Evolutionary conservation across 1,284 basidiomycete species (phyloP), one percentile per base, ranked within the genome.

Genomic region (Tetrapyrgos nigripes): DNA sequence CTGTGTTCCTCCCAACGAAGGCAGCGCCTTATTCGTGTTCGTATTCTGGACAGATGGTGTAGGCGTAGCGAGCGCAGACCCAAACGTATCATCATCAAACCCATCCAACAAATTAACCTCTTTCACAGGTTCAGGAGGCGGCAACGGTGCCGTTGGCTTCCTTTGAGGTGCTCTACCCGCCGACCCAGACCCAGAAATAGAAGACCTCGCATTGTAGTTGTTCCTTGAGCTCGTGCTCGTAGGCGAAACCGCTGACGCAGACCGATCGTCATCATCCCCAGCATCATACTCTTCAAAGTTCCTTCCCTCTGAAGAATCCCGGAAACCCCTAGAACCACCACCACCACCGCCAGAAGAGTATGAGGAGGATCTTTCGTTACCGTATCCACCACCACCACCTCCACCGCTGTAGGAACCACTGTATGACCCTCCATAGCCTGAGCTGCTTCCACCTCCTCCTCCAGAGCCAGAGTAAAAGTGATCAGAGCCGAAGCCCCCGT

Each of bases 261-360:
- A 67, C 2, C 76, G 71, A 40, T 87, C 83, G 64, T 98, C 97
- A 70, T 96, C 94, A 57, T 97, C 97, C 1, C 97, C 97, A 3
- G 97, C 97, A 66, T 98, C 93, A 73, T 99, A 99, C 73, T 98
- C 97, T 67, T 98, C 96, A 68, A 87, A 97, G 46, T 81, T 80
- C 56, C 81, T 80, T 28, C 61, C 62, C 1, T 62, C 44, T 44
- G 86, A 78, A 23, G 76, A 82, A 62, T 92, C 91, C 54, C 84
- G 78, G 76, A 91, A 92, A 3, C 71, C 80, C 1, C 80, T 83
- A 28, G 81, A 78, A 52, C 80, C 47, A 29, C 28, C 26, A 52
- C 80, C 47, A 29, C 28, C 26, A 21, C 57, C 67, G 48, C 71
- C 74, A 51, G n/a, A 19, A 31, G 27, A 29, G 40, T 62, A 57